These are phyloP conservation scores for Dictyostelium purpureum DNA, from an alignment of 78 protist species.

Conservation along the genomic window DNA sequence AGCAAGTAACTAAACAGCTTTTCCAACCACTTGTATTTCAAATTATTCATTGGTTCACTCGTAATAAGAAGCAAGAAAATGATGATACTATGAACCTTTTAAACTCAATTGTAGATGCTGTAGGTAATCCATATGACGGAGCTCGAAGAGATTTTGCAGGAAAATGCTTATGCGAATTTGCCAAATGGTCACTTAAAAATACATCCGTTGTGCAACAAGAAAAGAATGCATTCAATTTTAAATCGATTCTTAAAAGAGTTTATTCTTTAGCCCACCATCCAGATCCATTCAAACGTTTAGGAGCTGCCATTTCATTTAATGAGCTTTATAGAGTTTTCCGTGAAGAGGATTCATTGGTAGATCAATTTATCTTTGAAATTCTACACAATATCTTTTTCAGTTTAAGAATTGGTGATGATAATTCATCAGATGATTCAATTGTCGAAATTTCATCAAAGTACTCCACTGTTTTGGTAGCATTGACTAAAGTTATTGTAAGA, in stretches of 20 bases:
- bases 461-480: constrained; percentile 10
- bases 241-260: constrained; percentile 73
- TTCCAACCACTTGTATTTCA: constrained; percentile 84
- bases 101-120: constrained; percentile 77
- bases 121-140: constrained; percentile 51
- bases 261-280: constrained; percentile 81
- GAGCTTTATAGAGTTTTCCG: constrained; percentile 36
- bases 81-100: constrained; percentile 74
- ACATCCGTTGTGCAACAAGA: constrained; percentile 1
- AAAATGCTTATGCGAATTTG: constrained; percentile 77
- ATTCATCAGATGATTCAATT: constrained; percentile 8
- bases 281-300: constrained; percentile 64
- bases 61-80: constrained; percentile 21
- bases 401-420: constrained; percentile 19
- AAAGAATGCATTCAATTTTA: constrained; percentile 36
- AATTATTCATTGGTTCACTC: constrained; percentile 88
- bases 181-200: constrained; percentile 73
- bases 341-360: constrained; percentile 65
- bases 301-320: constrained; percentile 71
- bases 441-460: constrained; percentile 33
- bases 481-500: constrained; percentile 35
- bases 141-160: constrained; percentile 85
- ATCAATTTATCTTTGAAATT: constrained; percentile 63
- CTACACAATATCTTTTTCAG: neutral
- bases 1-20: constrained; percentile 86